Evolutionary conservation across 1,284 basidiomycete genomes (phyloP).

Genomic region (Boletellus sp.): DNA sequence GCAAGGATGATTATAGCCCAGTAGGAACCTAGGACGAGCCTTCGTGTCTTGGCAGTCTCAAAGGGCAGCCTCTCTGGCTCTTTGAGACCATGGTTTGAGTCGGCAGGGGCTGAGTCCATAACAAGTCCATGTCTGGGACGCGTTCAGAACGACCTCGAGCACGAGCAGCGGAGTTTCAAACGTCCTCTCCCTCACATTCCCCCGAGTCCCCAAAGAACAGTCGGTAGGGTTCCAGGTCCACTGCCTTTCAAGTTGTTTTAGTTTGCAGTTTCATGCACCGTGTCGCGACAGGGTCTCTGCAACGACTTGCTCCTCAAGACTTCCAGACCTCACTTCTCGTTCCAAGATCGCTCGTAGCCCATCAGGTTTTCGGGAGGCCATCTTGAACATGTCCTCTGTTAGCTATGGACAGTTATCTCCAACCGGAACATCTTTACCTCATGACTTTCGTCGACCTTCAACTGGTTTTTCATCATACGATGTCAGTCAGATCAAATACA

Average conservation of each 20-base stretch:
- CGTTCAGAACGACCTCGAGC: constrained; percentile 11
- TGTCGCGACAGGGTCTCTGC: constrained; percentile 3
- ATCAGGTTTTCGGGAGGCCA: constrained; percentile 4
- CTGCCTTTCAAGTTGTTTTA: not conserved
- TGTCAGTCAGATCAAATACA: constrained; percentile 31
- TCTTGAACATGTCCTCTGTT: constrained; percentile 27
- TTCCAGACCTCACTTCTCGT: constrained; percentile 5
- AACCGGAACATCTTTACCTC: constrained; percentile 20
- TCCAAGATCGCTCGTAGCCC: constrained; percentile 8
- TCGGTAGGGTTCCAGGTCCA: constrained; percentile 6
- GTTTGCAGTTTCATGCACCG: constrained; percentile 8
- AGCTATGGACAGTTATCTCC: constrained; percentile 27
- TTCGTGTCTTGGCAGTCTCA: constrained; percentile 46
- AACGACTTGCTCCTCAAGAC: constrained; percentile 5
- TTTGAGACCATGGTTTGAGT: constrained; percentile 32
- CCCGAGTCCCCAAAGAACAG: constrained; percentile 10
- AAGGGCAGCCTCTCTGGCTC: constrained; percentile 53
- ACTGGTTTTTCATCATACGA: constrained; percentile 27
- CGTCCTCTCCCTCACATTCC: constrained; percentile 21
- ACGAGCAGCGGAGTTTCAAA: constrained; percentile 32
- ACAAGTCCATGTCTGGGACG: constrained; percentile 12
- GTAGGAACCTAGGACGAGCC: constrained; percentile 67
- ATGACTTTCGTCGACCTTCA: constrained; percentile 31
- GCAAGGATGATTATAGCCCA: constrained; percentile 72
- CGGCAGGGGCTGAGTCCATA: constrained; percentile 21